Base-by-base conservation (phyloP, 2,329 filamentous ascomycete species). In the Sporothrix mexicana region DNA sequence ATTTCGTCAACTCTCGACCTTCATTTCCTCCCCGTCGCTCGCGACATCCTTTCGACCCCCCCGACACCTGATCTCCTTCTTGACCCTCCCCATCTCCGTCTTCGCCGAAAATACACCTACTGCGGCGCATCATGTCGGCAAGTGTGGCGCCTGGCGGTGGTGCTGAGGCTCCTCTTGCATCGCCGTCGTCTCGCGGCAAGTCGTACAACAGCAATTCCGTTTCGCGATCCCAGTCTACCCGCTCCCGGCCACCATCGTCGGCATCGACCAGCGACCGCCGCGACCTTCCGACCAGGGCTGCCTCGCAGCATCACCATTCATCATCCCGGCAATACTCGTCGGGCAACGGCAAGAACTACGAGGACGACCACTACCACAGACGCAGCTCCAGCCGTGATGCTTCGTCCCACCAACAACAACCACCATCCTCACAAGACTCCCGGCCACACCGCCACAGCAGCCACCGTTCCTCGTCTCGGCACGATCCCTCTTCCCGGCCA, bases 321-420 rank as follows among this genome's bases (percentile, higher is more conserved):
- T 66, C 73, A 2, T 73, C 74, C 0, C 69, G 71, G 49, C 72
- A 74, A 20, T 71, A 75, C 71, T 45, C 71, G 49, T 25, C 51
- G 12, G 69, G 51, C 73, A 72, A 62, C 69, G 71, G 71, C 25
- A 57, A 57, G 55, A 73, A 64, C 53, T 67, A 73, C 67, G 74
- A 75, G 30, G 55, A 73, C 25, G 64, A 69, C 47, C 69, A 75
- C 36, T 41, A 76, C 69, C 75, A 75, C 61, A 73, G 69, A 87
- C 88, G 78, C 85, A 87, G 71, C 84, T 88, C 83, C 77, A 86
- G 85, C 82, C 89, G 88, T 87, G 90, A 82, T 90, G 87, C 83
- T 86, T 43, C 61, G 4, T 43, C 36, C 41, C 61, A 47, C 45
- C 61, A 47, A 43, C 57, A 25, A 0, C 57, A 41, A 20, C 41